phyloP scores from a whole-genome alignment of 2,329 filamentous ascomycete species.

The Cladosporium sp. region DNA sequence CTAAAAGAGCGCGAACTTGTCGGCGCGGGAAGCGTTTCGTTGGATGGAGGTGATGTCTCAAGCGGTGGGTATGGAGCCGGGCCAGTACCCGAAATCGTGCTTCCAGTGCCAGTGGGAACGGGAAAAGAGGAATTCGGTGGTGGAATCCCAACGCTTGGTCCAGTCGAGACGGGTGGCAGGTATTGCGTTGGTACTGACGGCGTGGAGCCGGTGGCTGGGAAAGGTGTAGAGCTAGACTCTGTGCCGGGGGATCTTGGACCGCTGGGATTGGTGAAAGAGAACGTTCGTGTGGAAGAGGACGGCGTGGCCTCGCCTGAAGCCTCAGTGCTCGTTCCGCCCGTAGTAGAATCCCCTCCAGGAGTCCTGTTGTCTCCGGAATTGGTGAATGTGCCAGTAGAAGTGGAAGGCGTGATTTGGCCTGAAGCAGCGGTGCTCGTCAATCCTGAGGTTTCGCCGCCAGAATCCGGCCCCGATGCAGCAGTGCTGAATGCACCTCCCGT shows the following conservation, averaged over 20 bases:
- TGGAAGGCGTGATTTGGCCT: not conserved
- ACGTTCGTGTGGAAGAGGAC: not conserved
- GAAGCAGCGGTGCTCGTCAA: not conserved
- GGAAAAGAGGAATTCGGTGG: not conserved
- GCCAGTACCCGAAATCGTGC: not conserved
- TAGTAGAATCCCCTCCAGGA: too few species aligned
- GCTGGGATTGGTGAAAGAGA: not conserved
- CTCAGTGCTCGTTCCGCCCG: not conserved
- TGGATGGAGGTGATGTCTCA: too few species aligned
- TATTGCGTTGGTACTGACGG: too few species aligned
- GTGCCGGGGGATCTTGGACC: conserved; percentile 6
- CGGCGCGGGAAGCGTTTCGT: too few species aligned
- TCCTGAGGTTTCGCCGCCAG: not conserved
- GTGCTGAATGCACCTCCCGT: conserved; percentile 16
- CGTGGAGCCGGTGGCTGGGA: too few species aligned
- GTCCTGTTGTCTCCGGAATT: not conserved
- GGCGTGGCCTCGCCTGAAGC: not conserved
- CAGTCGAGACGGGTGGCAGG: too few species aligned
- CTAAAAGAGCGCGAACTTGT: not conserved
- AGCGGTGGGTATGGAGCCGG: conserved; percentile 2
- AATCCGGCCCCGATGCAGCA: conserved; percentile 10
- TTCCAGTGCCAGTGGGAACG: not conserved
- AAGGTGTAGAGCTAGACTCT: not conserved
- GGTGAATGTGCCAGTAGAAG: not conserved
- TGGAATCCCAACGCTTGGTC: not conserved